Evolutionary conservation across 2,329 filamentous ascomycete species (phyloP), one percentile per base, ranked within the genome.

Genomic region (Madurella fahalii): DNA sequence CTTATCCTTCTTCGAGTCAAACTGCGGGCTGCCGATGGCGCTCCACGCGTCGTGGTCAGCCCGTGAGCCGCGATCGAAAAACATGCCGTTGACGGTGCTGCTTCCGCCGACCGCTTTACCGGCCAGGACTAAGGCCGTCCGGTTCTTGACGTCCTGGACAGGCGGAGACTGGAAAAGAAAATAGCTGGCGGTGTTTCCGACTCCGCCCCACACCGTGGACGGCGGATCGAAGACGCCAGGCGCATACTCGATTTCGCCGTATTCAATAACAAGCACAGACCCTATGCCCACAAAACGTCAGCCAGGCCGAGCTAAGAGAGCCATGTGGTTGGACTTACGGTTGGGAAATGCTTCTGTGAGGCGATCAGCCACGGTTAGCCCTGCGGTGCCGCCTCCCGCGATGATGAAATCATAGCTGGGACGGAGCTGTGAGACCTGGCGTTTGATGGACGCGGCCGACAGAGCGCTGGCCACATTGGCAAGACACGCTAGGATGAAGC

Each of bases 51-150:
- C 54, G 39, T 53, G 48, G 13, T 53, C 50, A 18, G 32, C 16
- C 7, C 32, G 37, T 2, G 47, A 32, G 9, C 41, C 47, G 13
- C 54, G 50, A 32, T 57, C 60, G 53, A 65, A 69, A 39, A 70
- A 64, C 69, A 70, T 69, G 9, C 66, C 68, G 47, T 71, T 71
- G 40, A 70, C 57, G 9, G 64, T 60, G 1, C 64, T 67, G 15
- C 68, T 66, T 15, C 69, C 69, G 1, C 69, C 69, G 4, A 71
- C 60, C 2, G 66, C 65, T 34, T 62, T 63, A n/a, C 62, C 68
- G 16, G 55, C 58, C 5, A 57, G 17, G n/a, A 56, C 52, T 5
- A 45, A 41, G 4, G 60, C 53, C 4, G 58, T 43, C n/a, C 53
- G 50, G 47, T 65, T 61, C 25, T 64, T 59, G 9, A 64, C 34